Evolutionary conservation across 345 rosid species (phyloP).

Genomic region (Lepidium sativum): DNA sequence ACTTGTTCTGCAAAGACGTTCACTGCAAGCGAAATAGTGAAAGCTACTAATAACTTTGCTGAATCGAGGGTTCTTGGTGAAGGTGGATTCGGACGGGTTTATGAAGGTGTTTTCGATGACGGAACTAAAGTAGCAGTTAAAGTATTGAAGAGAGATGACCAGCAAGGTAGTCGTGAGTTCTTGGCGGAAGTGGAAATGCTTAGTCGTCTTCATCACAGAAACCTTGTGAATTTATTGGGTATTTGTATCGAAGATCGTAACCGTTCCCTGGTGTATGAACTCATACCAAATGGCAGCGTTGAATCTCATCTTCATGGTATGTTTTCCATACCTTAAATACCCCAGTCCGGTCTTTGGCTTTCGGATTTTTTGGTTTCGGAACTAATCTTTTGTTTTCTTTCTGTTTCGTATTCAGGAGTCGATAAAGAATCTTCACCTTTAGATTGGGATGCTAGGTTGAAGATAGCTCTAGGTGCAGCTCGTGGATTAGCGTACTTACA

Average conservation of each 20-base stretch:
- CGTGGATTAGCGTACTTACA: constrained; percentile 94
- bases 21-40: constrained; percentile 61
- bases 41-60: constrained; percentile 69
- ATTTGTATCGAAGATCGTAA: constrained; percentile 78
- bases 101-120: constrained; percentile 74
- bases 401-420: constrained; percentile 34
- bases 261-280: constrained; percentile 89
- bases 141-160: constrained; percentile 88
- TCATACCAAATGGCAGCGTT: constrained; percentile 92
- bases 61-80: constrained; percentile 72
- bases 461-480: constrained; percentile 96
- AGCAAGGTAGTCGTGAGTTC: constrained; percentile 87
- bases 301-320: constrained; percentile 95
- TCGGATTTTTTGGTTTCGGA: background rate
- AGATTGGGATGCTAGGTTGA: constrained; percentile 82
- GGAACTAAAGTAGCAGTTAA: constrained; percentile 86
- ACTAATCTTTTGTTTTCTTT: background rate
- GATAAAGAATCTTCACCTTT: constrained; percentile 74
- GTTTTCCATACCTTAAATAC: background rate
- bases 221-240: constrained; percentile 86
- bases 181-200: constrained; percentile 98
- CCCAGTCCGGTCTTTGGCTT: background rate
- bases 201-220: constrained; percentile 95
- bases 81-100: constrained; percentile 93
- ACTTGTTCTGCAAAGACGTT: constrained; percentile 86